Conservation (phyloP, 352 stramenopile genomes). For the Peronospora farinosa region DNA sequence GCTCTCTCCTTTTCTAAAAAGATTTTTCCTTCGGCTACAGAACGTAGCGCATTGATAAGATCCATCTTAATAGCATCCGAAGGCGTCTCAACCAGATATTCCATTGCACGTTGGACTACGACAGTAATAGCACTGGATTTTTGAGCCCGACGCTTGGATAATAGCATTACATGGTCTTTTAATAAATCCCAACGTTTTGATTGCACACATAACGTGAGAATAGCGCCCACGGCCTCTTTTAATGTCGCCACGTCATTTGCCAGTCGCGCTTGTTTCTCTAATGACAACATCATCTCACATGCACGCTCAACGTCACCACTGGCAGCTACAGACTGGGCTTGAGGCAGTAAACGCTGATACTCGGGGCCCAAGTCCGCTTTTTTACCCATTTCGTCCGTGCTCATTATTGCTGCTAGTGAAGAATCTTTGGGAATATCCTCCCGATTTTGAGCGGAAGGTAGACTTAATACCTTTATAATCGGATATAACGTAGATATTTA, state of each 20-base stretch:
- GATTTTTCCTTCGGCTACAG: constrained; percentile 96
- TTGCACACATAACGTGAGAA: constrained; percentile 74
- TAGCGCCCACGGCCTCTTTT: constrained; percentile 65
- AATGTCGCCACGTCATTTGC: constrained; percentile 84
- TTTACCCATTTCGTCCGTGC: constrained; percentile 71
- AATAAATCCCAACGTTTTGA: constrained; percentile 88
- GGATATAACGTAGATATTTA: too few relatives aligned
- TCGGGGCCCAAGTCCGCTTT: constrained; percentile 68
- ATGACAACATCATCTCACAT: constrained; percentile 72
- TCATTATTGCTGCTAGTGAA: constrained; percentile 29
- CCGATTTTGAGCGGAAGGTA: too few relatives aligned
- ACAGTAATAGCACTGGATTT: constrained; percentile 81
- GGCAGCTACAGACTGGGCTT: constrained; percentile 56
- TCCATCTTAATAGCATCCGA: constrained; percentile 85
- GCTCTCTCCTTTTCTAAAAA: constrained; percentile 96
- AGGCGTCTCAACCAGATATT: constrained; percentile 67
- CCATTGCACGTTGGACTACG: constrained; percentile 82
- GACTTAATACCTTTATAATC: too few relatives aligned
- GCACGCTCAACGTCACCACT: constrained; percentile 76
- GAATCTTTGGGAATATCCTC: constrained; percentile 23
- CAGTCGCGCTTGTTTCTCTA: constrained; percentile 80
- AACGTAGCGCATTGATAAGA: constrained; percentile 91
- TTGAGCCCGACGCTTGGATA: constrained; percentile 87
- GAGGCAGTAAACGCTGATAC: constrained; percentile 56
- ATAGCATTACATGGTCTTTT: constrained; percentile 75